Evolutionary conservation across 306 rosid species (phyloP), one percentile per base, ranked within the genome.

Genomic region (Herpetospermum pedunculosum): DNA sequence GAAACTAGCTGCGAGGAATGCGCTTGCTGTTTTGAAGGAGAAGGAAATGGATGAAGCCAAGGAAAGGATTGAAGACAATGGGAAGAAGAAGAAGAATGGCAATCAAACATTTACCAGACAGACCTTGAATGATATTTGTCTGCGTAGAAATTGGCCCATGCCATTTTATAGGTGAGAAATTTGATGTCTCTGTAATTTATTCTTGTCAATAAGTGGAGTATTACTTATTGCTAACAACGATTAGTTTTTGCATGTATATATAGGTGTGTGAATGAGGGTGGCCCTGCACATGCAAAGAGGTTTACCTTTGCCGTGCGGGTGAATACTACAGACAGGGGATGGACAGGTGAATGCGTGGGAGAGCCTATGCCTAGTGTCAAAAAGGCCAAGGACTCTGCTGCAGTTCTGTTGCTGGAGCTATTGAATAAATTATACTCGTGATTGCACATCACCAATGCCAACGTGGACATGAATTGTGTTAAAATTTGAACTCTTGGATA

Each of bases 331-430:
- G 96, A 91, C 82, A 79, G 78, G 78, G 99, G 97, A 72, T 87
- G 95, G 96, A 94, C 96, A 1, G 99, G 87, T 76, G 99, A 94
- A 77, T 94, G 97, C 15, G 77, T 94, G 8, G 99, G 99, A 72
- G 99, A 94, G 84, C 96, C 97, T 65, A 94, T 94, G 99, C 97
- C 99, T 9, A 94, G 99, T 43, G 99, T 94, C 78, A 94, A 94
- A 82, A 94, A 91, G 82, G 97, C 97, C 80, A 94, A 88, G 85
- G 99, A 94, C 82, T 91, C 97, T 1, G 96, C 99, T 21, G 99
- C 97, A 25, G 90, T 87, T 86, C 96, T 94, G 84, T 95, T 94
- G 78, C 82, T 94, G 74, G 97, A 89, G 74, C 87, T 94, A 8
- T 74, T 94, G 23, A 88, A 91, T 75, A 91, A 84, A 69, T 71